phyloP scores from a whole-genome alignment of 2,329 filamentous ascomycete genomes.

The Hysterium pulicare region DNA sequence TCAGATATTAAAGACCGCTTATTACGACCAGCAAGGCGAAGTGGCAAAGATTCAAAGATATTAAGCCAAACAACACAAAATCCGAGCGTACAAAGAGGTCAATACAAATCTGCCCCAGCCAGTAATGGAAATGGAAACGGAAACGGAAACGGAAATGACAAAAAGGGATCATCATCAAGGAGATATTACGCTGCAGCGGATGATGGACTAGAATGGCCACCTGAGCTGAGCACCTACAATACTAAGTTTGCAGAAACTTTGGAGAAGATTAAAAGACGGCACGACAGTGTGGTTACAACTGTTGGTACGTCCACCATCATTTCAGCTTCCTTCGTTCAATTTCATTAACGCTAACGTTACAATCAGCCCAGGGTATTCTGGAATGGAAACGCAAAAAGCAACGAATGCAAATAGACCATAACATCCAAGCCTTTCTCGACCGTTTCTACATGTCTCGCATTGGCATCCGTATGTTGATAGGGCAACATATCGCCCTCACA shows the following conservation, averaged over 20 bases:
- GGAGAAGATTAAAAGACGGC: constrained; percentile 90
- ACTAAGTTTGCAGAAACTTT: constrained; percentile 82
- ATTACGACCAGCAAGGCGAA: constrained; percentile 61
- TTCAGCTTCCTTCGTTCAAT: background rate
- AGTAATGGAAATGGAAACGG: constrained; percentile 47
- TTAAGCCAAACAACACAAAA: constrained; percentile 84
- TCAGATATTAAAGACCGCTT: constrained; percentile 75
- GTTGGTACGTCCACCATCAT: constrained; percentile 49
- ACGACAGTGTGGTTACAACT: constrained; percentile 96
- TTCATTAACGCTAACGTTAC: background rate
- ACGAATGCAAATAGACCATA: constrained; percentile 96
- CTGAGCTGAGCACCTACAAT: constrained; percentile 92
- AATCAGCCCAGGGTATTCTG: constrained; percentile 80
- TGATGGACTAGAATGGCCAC: constrained; percentile 84
- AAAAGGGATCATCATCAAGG: constrained; percentile 51
- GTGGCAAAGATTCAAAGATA: constrained; percentile 60
- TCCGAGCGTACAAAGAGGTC: constrained; percentile 80
- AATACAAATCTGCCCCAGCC: constrained; percentile 63
- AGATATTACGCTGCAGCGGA: constrained; percentile 92
- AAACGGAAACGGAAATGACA: constrained; percentile 44
- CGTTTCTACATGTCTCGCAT: constrained; percentile 99
- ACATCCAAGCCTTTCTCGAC: constrained; percentile 95
- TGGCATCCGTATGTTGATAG: constrained; percentile 98
- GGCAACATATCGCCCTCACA: constrained; percentile 94
- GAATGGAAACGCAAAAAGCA: constrained; percentile 97